Percentiles rank a stretch among this genome's conserved stretches.
phyloP scores from a whole-genome alignment of 768 basidiomycete genomes.

The Dioszegia hungarica region DNA sequence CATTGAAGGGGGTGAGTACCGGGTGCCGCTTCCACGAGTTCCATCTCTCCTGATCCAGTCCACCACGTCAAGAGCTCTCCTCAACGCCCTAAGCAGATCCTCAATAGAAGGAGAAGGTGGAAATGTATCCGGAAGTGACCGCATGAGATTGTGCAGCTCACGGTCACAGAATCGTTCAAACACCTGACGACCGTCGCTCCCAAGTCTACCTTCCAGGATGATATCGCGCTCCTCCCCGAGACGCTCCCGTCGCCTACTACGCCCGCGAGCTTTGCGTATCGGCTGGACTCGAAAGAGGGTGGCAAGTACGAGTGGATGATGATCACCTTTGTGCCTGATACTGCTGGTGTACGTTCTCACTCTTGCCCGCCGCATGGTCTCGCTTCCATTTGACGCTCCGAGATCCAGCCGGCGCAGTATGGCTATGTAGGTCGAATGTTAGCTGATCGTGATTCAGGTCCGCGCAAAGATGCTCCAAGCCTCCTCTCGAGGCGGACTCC shows the following conservation, averaged over 20 bases:
- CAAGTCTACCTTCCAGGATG: constrained; percentile 33
- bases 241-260: constrained; percentile 40
- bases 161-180: constrained; percentile 37
- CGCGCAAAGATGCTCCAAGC: constrained; percentile 49
- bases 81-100: too few species aligned
- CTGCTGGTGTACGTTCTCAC: constrained; percentile 39
- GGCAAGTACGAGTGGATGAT: constrained; percentile 46
- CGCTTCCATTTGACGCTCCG: too few species aligned
- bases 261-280: constrained; percentile 44
- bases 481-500: constrained; percentile 38
- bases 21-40: too few species aligned
- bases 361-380: too few species aligned
- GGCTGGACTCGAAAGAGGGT: constrained; percentile 35
- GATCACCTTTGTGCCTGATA: constrained; percentile 47
- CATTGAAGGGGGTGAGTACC: constrained; percentile 46
- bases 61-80: too few species aligned
- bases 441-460: constrained; percentile 20
- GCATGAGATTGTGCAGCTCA: too few species aligned
- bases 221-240: constrained; percentile 32
- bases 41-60: too few species aligned
- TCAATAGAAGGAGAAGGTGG: too few species aligned
- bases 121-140: too few species aligned
- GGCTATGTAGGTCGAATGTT: too few species aligned
- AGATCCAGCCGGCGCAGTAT: too few species aligned
- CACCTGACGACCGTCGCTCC: constrained; percentile 30